A percentile compares a stretch with the other conserved stretches of the same genome.
Conservation (phyloP, 179 eudicot genomes). For the Amaranthus tricolor region DNA sequence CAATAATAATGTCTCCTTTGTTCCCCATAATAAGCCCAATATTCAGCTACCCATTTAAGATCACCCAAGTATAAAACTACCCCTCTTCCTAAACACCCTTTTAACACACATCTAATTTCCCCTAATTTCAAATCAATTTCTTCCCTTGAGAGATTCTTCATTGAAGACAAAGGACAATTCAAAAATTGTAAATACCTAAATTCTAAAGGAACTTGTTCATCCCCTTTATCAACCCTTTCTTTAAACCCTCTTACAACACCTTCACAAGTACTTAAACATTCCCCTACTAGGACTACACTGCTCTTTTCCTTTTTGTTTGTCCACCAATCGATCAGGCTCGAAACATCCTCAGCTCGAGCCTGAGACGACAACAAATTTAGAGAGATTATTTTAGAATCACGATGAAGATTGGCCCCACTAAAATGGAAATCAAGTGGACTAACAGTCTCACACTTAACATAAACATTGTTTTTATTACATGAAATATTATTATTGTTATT, state of each 20-base stretch:
- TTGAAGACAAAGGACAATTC: constrained; percentile 48
- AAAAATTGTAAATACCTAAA: constrained; percentile 55
- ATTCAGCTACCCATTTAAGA: constrained; percentile 71
- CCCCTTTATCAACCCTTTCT: constrained; percentile 51
- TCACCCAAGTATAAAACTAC: constrained; percentile 77
- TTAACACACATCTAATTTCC: constrained; percentile 52
- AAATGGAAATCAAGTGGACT: constrained; percentile 14
- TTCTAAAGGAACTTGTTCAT: constrained; percentile 41
- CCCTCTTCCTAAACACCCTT: constrained; percentile 51
- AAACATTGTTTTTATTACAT: neutral
- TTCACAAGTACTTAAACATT: constrained; percentile 29
- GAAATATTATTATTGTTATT: neutral
- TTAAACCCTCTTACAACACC: constrained; percentile 45
- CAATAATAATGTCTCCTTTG: constrained; percentile 50
- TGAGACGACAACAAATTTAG: neutral
- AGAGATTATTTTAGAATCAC: constrained; percentile 10
- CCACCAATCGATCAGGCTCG: constrained; percentile 37
- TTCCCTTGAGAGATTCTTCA: constrained; percentile 44
- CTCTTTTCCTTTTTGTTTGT: constrained; percentile 29
- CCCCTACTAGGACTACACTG: constrained; percentile 34
- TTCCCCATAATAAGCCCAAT: constrained; percentile 48
- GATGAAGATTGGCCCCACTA: neutral
- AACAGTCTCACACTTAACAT: constrained; percentile 15
- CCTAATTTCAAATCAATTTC: constrained; percentile 67
- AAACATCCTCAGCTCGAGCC: constrained; percentile 32